A percentile compares a stretch with the other conserved stretches of the same genome.
phyloP scores from a whole-genome alignment of 495 filamentous ascomycete species.

The Aspergillus mulundensis region DNA sequence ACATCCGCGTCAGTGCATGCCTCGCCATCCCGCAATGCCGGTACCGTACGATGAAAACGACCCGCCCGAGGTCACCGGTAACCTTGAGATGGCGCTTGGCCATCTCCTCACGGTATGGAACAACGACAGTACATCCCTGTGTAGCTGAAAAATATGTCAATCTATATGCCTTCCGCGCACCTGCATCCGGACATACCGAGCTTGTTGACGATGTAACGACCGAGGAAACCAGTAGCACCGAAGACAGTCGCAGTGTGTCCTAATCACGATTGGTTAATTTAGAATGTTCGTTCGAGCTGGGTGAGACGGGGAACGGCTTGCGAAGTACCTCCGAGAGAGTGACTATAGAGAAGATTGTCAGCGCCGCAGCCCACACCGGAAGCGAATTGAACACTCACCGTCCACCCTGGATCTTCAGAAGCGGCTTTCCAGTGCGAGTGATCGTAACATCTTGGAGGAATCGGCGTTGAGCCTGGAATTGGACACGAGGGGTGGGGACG shows the following conservation, averaged over 20 bases:
- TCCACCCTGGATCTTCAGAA: constrained; percentile 77
- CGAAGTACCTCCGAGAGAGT: constrained; percentile 73
- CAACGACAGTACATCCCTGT: constrained; percentile 85
- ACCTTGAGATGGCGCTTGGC: constrained; percentile 93
- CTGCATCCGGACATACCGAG: constrained; percentile 61
- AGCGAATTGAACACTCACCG: constrained; percentile 54
- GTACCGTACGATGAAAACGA: constrained; percentile 70
- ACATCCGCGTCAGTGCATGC: constrained; percentile 7
- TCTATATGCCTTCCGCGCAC: constrained; percentile 13
- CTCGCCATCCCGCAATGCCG: background rate
- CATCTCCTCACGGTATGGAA: constrained; percentile 97
- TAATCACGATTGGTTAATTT: constrained; percentile 37
- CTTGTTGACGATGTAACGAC: constrained; percentile 94
- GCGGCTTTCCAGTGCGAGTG: constrained; percentile 81
- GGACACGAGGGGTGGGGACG: constrained; percentile 37
- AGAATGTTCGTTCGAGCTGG: constrained; percentile 15
- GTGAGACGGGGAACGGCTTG: constrained; percentile 19
- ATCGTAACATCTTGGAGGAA: constrained; percentile 75
- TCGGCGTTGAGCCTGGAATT: constrained; percentile 48
- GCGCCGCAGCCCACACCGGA: constrained; percentile 11
- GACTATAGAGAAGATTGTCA: constrained; percentile 49
- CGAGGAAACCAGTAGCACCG: constrained; percentile 92
- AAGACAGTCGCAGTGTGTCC: constrained; percentile 97
- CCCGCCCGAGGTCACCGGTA: constrained; percentile 83
- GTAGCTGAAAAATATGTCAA: constrained; percentile 59